Conservation (phyloP, 225 moss, liverwort and hornwort genomes). For the Pleurozium schreberi region DNA sequence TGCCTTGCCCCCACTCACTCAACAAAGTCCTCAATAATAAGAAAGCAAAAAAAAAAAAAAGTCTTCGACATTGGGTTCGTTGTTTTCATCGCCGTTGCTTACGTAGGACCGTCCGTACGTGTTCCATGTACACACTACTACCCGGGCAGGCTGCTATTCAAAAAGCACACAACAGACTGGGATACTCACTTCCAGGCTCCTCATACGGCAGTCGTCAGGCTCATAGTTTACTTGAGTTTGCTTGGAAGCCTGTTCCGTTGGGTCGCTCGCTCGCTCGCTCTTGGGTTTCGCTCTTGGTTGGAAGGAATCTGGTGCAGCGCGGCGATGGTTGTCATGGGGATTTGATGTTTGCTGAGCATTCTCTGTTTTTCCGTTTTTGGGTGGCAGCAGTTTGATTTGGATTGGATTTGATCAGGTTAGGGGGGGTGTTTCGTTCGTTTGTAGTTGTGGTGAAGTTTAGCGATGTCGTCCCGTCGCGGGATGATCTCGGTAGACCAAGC, state of each 20-base stretch:
- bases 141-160: not conserved
- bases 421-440: not conserved
- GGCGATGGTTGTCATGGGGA: not conserved
- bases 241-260: not conserved
- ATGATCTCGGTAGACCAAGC: slow-evolving; percentile 36
- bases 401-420: not conserved
- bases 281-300: not conserved
- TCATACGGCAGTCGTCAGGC: not conserved
- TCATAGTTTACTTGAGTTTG: not conserved
- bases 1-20: not conserved
- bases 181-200: not conserved
- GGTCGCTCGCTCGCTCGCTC: not conserved
- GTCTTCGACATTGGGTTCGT: not conserved
- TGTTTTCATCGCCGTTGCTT: not conserved
- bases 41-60: not conserved
- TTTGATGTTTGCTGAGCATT: not conserved
- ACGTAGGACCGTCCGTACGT: not conserved
- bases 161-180: not conserved
- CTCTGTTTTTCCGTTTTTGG: not conserved
- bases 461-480: slow-evolving; percentile 29
- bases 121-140: not conserved
- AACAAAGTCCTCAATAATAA: not conserved
- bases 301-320: not conserved
- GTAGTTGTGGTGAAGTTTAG: not conserved
- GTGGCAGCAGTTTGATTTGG: not conserved